These are phyloP conservation scores for Populus tremula DNA, from an alignment of 345 rosid species.

Conservation along the genomic window DNA sequence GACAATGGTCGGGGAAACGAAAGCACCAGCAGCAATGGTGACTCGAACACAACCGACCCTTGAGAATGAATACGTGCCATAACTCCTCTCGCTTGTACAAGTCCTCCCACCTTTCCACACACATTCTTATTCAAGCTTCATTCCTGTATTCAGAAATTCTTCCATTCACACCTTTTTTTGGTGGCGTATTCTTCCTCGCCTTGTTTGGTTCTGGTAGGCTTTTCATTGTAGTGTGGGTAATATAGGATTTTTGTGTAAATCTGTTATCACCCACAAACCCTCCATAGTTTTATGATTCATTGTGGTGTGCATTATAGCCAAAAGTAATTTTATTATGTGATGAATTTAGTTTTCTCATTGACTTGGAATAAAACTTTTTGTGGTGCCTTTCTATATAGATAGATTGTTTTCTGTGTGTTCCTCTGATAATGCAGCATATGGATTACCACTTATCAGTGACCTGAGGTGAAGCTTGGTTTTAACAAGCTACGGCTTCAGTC, in stretches of 20 bases:
- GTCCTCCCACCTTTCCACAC: conserved; percentile 22
- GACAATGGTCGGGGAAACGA: conserved; percentile 75
- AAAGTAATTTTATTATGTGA: conserved; percentile 39
- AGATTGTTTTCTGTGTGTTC: neutral
- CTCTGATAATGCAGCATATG: conserved; percentile 3
- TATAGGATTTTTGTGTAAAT: conserved; percentile 39
- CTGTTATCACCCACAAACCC: conserved; percentile 18
- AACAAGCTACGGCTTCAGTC: neutral
- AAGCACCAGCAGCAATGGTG: conserved; percentile 76
- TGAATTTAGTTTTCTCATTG: conserved; percentile 46
- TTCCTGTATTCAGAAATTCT: conserved; percentile 45
- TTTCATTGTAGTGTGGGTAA: conserved; percentile 38
- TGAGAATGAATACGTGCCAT: conserved; percentile 81
- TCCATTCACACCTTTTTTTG: conserved; percentile 41
- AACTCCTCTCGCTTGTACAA: conserved; percentile 26
- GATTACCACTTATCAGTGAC: neutral
- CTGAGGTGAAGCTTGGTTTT: neutral
- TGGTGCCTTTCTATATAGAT: conserved; percentile 8
- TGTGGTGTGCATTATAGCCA: conserved; percentile 40
- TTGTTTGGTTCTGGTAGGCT: conserved; percentile 30
- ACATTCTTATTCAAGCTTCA: conserved; percentile 39
- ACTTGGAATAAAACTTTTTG: conserved; percentile 41
- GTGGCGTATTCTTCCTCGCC: conserved; percentile 21
- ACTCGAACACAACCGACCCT: conserved; percentile 88
- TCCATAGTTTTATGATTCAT: conserved; percentile 49